Evolutionary conservation across 164 flowering plant species (phyloP).

Genomic region (Sedum album): DNA sequence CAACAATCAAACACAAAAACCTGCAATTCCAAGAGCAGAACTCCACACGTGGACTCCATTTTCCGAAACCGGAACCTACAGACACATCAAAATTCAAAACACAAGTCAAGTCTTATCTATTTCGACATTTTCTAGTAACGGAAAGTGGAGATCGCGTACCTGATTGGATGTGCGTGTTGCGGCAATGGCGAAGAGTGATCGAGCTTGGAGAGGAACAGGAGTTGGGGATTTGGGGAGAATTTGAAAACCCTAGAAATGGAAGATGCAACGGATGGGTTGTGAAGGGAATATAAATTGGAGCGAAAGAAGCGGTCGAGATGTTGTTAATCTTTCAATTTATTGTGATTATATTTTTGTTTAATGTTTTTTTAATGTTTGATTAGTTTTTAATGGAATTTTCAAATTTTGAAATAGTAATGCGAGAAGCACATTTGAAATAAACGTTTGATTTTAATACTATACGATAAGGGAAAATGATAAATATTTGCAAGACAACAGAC

Average conservation of each 20-base stretch:
- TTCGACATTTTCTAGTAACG: no score
- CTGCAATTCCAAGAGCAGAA: conserved; percentile 60
- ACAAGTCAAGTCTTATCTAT: not conserved
- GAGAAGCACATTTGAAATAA: no score
- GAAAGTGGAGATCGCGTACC: conserved; percentile 1
- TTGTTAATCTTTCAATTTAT: not conserved
- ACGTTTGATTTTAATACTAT: no score
- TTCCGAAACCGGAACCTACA: conserved; percentile 20
- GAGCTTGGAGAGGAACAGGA: not conserved
- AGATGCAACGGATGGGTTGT: not conserved
- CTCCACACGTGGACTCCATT: conserved; percentile 51
- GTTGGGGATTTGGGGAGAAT: not conserved
- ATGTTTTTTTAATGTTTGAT: no score
- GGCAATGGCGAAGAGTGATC: not conserved
- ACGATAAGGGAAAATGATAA: no score
- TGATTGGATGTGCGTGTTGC: not conserved
- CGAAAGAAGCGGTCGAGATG: not conserved
- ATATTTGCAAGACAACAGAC: no score
- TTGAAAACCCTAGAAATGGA: conserved; percentile 4
- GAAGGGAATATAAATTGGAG: not conserved
- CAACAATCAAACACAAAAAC: conserved; percentile 19
- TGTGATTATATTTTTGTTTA: not conserved
- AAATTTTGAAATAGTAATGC: no score
- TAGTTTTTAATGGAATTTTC: not conserved
- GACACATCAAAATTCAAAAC: not conserved